Conservation (phyloP, 163 green algal species). For the Scenedesmus sp. region DNA sequence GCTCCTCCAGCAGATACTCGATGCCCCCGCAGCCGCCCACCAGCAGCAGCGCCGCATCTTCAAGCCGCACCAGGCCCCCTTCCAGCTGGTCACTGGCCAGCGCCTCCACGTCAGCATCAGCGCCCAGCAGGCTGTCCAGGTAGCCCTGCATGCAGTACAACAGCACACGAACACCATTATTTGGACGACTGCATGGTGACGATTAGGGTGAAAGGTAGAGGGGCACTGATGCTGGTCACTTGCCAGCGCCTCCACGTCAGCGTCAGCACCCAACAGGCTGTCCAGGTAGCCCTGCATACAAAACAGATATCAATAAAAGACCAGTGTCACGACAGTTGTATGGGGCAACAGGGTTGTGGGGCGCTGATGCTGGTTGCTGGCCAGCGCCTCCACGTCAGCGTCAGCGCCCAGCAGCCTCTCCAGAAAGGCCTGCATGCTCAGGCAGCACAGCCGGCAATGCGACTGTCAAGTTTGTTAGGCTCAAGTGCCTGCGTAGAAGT, state of each 20-base stretch:
- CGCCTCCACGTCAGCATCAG: not conserved
- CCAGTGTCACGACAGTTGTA: too few relatives aligned
- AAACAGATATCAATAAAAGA: too few relatives aligned
- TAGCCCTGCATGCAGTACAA: conserved; percentile 18
- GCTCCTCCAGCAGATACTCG: conserved; percentile 41
- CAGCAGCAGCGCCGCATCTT: conserved; percentile 48
- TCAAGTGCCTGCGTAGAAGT: too few relatives aligned
- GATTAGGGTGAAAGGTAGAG: too few relatives aligned
- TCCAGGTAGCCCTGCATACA: not conserved
- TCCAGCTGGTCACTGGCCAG: conserved; percentile 18
- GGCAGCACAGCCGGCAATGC: too few relatives aligned
- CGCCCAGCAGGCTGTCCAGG: conserved; percentile 23
- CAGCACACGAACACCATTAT: too few relatives aligned
- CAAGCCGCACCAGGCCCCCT: conserved; percentile 18
- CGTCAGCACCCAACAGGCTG: not conserved
- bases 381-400: not conserved
- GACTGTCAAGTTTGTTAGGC: too few relatives aligned
- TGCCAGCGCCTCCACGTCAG: not conserved
- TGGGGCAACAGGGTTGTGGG: not conserved
- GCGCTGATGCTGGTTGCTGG: not conserved
- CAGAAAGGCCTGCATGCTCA: conserved; percentile 26
- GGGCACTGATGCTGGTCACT: not conserved
- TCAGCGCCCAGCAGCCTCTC: conserved; percentile 12
- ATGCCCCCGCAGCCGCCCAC: not conserved
- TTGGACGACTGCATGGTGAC: too few relatives aligned